Base-by-base conservation (phyloP, 2,329 filamentous ascomycete genomes). In the Aaosphaeria arxii region DNA sequence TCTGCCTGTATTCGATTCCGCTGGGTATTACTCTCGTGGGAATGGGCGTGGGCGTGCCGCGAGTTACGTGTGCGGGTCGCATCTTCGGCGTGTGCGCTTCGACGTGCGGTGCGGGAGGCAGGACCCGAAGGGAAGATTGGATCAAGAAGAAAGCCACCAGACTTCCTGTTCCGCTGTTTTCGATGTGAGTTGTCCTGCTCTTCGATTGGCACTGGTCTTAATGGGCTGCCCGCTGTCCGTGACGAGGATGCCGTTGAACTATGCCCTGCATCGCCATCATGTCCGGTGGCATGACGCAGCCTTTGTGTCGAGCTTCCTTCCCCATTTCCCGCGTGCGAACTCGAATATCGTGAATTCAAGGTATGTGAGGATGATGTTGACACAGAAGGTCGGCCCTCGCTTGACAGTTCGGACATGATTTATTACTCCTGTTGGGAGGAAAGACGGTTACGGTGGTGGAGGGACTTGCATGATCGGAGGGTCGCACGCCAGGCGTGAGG, bases 111-210 rank as follows among this genome's bases (percentile, higher is more conserved):
- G 53, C 55, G 64, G 51, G 39, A 66, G 30, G 54, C 56, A 7
- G 59, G 53, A 24, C 51, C 53, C 39, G 51, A 64, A 52, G 62
- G 51, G 51, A 72, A 63, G 55, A 70, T 55, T 17, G 69, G 59
- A 33, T 78, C 75, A 35, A 81, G 63, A 39, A 81, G 57, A 49
- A 76, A 76, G 32, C 73, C 73, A 28, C 71, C 72, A 11, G 70
- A 66, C 45, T 62, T 65, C 45, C 63, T 60, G 5, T 57, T 50
- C 24, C 63, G 56, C 40, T 63, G 63, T 45, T 59, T 59, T 40
- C 62, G 58, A 42, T 56, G 59, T 42, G 60, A 60, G 55, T 67
- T 64, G 48, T 70, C 66, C 36, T 61, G 60, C 43, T 64, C 63
- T 28, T 59, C 54, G 40, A 63, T 58, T 3, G 57, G 52, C 6